Evolutionary conservation across 306 rosid genomes (phyloP).

Genomic region (Astragalus glycyphyllos): DNA sequence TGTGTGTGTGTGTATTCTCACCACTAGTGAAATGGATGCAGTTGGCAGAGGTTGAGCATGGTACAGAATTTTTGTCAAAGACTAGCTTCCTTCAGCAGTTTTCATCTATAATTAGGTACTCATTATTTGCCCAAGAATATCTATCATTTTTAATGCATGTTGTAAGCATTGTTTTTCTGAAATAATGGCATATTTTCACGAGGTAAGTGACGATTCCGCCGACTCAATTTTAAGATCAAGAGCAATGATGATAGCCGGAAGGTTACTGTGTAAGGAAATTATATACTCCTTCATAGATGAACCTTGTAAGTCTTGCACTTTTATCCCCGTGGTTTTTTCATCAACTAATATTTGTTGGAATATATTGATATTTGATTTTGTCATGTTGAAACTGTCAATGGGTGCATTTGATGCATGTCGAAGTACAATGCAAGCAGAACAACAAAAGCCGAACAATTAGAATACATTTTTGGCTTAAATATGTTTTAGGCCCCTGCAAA

Average conservation of each 20-base stretch:
- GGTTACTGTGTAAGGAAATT: constrained; percentile 73
- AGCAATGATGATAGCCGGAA: constrained; percentile 84
- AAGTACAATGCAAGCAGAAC: too few relatives aligned
- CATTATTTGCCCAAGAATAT: constrained; percentile 8
- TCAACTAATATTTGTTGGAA: constrained; percentile 12
- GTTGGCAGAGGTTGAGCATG: constrained; percentile 84
- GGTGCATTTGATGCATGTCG: too few relatives aligned
- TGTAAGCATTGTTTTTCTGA: constrained; percentile 24
- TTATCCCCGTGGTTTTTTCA: constrained; percentile 6
- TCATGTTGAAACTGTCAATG: background rate
- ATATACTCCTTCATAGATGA: constrained; percentile 61
- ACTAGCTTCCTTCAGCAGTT: constrained; percentile 74
- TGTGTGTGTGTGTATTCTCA: background rate
- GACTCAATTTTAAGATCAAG: constrained; percentile 77
- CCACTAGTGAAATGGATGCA: constrained; percentile 49
- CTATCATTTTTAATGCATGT: constrained; percentile 10
- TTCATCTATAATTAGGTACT: constrained; percentile 77
- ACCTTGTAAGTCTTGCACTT: constrained; percentile 62
- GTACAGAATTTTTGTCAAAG: constrained; percentile 71
- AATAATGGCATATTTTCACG: constrained; percentile 30
- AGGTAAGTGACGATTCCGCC: constrained; percentile 57
- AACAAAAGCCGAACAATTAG: too few relatives aligned
- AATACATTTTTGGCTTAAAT: too few relatives aligned
- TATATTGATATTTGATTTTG: constrained; percentile 31
- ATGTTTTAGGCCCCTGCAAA: too few relatives aligned